These are phyloP conservation scores for Scutellaria minor DNA, from an alignment of 257 asterid genomes.

Conservation along the genomic window DNA sequence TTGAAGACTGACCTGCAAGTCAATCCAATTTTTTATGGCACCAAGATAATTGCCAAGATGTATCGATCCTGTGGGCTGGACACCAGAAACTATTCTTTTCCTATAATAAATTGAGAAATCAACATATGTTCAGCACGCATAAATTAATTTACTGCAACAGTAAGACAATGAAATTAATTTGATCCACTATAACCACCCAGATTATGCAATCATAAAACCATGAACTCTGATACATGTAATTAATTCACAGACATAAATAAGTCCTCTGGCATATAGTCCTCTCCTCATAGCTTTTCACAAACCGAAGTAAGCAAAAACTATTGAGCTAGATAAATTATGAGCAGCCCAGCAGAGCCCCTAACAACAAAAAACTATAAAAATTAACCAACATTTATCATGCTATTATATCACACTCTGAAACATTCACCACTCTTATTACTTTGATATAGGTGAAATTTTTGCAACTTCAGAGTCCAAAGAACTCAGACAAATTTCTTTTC, in stretches of 20 bases:
- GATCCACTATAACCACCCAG: slow-evolving; percentile 3
- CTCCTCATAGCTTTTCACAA: neutral
- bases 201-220: slow-evolving; percentile 5
- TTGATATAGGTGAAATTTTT: neutral
- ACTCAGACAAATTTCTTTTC: slow-evolving; percentile 1
- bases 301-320: slow-evolving; percentile 1
- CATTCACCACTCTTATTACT: neutral
- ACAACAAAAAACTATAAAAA: slow-evolving; percentile 16
- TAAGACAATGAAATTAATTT: slow-evolving; percentile 14
- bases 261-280: neutral
- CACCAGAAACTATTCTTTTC: slow-evolving; percentile 98
- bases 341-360: slow-evolving; percentile 9
- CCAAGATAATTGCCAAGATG: slow-evolving; percentile 97
- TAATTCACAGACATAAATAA: slow-evolving; percentile 3
- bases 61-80: slow-evolving; percentile 99
- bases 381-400: neutral
- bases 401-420: neutral
- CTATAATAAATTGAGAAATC: slow-evolving; percentile 43
- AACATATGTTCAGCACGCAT: slow-evolving; percentile 22
- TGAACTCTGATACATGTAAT: neutral
- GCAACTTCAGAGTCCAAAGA: neutral
- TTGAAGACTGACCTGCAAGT: slow-evolving; percentile 68
- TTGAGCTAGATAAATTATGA: slow-evolving; percentile 6
- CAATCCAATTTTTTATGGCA: slow-evolving; percentile 93
- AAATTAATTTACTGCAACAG: slow-evolving; percentile 10